A percentile compares a stretch with the other conserved stretches of the same genome.
Conservation (phyloP, 2,329 filamentous ascomycete species). For the Reticulascus tulasneorum region DNA sequence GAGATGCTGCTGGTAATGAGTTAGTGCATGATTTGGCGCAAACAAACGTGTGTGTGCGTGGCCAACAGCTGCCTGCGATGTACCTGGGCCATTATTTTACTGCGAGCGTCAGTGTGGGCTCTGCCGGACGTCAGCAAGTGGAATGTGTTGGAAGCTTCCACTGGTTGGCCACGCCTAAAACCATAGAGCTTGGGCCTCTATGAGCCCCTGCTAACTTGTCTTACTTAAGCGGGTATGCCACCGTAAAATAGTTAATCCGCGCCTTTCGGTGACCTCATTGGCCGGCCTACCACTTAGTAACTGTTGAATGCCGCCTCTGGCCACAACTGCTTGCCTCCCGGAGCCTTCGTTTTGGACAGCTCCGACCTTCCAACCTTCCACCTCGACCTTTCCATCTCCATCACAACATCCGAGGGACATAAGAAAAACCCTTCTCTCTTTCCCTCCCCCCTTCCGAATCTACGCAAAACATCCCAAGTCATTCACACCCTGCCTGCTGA, state of each 20-base stretch:
- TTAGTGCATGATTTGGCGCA: too few species aligned
- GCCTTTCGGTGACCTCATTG: slow-evolving; percentile 17
- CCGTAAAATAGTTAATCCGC: slow-evolving; percentile 16
- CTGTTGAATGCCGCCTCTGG: slow-evolving; percentile 10
- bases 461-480: background rate
- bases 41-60: slow-evolving; percentile 10
- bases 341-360: slow-evolving; percentile 5
- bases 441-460: background rate
- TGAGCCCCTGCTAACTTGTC: slow-evolving; percentile 1
- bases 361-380: slow-evolving; percentile 10
- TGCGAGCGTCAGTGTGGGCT: too few species aligned
- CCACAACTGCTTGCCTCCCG: slow-evolving; percentile 8
- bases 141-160: slow-evolving; percentile 16
- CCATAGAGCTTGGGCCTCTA: slow-evolving; percentile 14
- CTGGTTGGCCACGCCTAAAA: slow-evolving; percentile 11
- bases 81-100: too few species aligned
- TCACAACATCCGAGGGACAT: slow-evolving; percentile 7
- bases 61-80: slow-evolving; percentile 10
- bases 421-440: slow-evolving; percentile 1
- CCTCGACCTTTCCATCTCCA: slow-evolving; percentile 3
- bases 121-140: slow-evolving; percentile 17
- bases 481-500: background rate
- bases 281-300: slow-evolving; percentile 7
- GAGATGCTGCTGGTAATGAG: too few species aligned
- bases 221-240: slow-evolving; percentile 12